phyloP scores from a whole-genome alignment of 805 yeast genomes.

The Teunomyces lycoperdinae region DNA sequence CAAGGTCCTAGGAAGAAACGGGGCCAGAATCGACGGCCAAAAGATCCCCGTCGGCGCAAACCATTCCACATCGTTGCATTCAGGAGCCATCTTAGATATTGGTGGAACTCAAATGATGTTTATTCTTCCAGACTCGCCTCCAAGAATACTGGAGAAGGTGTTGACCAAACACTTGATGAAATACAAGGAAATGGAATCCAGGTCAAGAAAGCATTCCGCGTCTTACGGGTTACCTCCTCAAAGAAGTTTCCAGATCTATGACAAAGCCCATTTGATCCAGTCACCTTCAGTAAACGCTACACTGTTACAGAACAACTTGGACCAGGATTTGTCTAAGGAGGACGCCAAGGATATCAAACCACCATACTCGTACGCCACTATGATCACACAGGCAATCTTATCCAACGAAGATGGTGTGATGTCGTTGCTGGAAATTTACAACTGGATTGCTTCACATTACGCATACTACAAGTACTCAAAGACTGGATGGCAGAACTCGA shows the following conservation, averaged over 20 bases:
- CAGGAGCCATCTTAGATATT: constrained; percentile 90
- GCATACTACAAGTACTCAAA: constrained; percentile 89
- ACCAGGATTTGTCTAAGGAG: constrained; percentile 76
- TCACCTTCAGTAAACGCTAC: constrained; percentile 40
- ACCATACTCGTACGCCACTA: constrained; percentile 94
- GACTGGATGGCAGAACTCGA: constrained; percentile 98
- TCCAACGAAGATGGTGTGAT: constrained; percentile 85
- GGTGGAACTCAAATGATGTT: constrained; percentile 99
- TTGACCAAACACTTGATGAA: constrained; percentile 35
- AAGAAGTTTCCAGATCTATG: constrained; percentile 56
- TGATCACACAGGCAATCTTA: constrained; percentile 96
- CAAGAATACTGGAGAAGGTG: constrained; percentile 55
- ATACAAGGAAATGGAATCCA: constrained; percentile 22
- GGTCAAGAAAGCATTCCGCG: constrained; percentile 16
- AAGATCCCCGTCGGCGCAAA: constrained; percentile 49
- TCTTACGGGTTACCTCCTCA: background rate
- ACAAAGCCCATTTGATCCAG: constrained; percentile 37
- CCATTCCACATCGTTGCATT: constrained; percentile 56
- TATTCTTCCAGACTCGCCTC: constrained; percentile 87
- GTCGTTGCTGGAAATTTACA: constrained; percentile 87
- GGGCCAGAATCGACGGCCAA: constrained; percentile 83
- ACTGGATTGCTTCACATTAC: constrained; percentile 83
- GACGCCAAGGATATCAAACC: constrained; percentile 94
- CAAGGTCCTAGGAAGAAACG: constrained; percentile 82
- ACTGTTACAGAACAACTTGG: constrained; percentile 43